Conservation (phyloP, 768 basidiomycete species). For the Lactarius tabidus region DNA sequence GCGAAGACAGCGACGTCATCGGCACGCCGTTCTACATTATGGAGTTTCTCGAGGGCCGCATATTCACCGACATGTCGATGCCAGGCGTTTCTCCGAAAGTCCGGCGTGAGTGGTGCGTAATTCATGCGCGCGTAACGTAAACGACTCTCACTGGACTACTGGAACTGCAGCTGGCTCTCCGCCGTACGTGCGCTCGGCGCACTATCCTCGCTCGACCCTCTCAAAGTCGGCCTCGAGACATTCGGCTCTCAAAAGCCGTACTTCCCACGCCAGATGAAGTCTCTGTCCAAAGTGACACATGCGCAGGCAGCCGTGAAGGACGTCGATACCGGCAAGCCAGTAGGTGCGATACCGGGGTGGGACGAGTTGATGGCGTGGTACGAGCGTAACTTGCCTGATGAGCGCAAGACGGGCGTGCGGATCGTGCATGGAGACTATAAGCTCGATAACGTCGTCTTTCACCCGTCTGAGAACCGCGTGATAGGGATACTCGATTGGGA, state of each 20-base stretch:
- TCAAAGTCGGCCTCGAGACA: slow-evolving; percentile 57
- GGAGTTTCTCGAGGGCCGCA: slow-evolving; percentile 92
- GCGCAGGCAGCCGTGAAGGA: slow-evolving; percentile 70
- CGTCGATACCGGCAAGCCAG: slow-evolving; percentile 52
- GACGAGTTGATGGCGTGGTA: slow-evolving; percentile 77
- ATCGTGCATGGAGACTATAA: slow-evolving; percentile 98
- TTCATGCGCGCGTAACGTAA: too few species aligned
- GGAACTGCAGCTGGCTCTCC: slow-evolving; percentile 72
- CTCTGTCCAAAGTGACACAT: slow-evolving; percentile 75
- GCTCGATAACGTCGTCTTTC: slow-evolving; percentile 95
- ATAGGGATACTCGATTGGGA: slow-evolving; percentile 99
- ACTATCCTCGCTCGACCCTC: slow-evolving; percentile 61
- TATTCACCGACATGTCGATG: slow-evolving; percentile 85
- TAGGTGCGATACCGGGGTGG: slow-evolving; percentile 73
- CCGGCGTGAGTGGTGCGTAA: slow-evolving; percentile 64
- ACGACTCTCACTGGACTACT: too few species aligned
- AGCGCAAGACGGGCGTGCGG: slow-evolving; percentile 66
- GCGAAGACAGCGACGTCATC: slow-evolving; percentile 70
- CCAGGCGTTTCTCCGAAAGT: slow-evolving; percentile 59
- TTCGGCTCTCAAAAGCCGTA: slow-evolving; percentile 78
- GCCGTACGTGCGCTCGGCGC: slow-evolving; percentile 67
- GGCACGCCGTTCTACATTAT: slow-evolving; percentile 95
- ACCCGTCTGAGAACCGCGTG: slow-evolving; percentile 84
- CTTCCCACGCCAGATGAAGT: slow-evolving; percentile 92
- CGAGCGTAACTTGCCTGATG: slow-evolving; percentile 66